Evolutionary conservation across 2,329 filamentous ascomycete genomes (phyloP).

Genomic region (Xenoacremonium recifei): DNA sequence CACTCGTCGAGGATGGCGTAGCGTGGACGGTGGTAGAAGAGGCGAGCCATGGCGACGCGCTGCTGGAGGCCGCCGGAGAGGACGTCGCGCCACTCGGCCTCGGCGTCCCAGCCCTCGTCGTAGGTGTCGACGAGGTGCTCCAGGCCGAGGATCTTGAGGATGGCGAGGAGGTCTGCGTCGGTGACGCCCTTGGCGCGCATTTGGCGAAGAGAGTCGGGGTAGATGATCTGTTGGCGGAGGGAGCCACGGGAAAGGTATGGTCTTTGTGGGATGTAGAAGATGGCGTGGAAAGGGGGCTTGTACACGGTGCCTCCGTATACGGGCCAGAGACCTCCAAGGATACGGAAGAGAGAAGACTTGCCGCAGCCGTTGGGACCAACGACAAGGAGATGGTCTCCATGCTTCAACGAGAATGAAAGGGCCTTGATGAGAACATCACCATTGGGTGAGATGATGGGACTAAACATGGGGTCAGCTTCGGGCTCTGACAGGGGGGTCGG

Average conservation of each 20-base stretch:
- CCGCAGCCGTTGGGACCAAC: constrained; percentile 97
- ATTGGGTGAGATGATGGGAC: constrained; percentile 92
- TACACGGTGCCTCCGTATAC: constrained; percentile 93
- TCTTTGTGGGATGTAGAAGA: constrained; percentile 97
- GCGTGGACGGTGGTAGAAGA: constrained; percentile 88
- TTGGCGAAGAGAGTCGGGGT: constrained; percentile 83
- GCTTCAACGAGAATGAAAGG: constrained; percentile 82
- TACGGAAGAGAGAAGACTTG: constrained; percentile 94
- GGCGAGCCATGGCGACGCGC: constrained; percentile 90
- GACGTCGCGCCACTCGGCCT: constrained; percentile 95
- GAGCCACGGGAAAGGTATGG: constrained; percentile 90
- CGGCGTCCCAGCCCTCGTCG: constrained; percentile 80
- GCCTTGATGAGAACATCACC: constrained; percentile 86
- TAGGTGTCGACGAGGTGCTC: constrained; percentile 78
- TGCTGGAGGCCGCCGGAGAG: constrained; percentile 92
- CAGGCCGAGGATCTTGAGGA: constrained; percentile 78
- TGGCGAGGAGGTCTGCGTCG: constrained; percentile 74
- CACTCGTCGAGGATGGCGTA: constrained; percentile 98
- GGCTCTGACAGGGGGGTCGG: neutral
- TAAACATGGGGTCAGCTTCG: constrained; percentile 26
- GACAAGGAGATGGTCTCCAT: constrained; percentile 88
- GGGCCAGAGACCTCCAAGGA: constrained; percentile 93
- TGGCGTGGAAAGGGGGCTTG: constrained; percentile 87
- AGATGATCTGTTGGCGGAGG: constrained; percentile 95
- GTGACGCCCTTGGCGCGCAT: constrained; percentile 84